A percentile compares a stretch with the other conserved stretches of the same genome.
phyloP scores from a whole-genome alignment of 371 early-diverging fungal genomes.

The Parasitella parasitica region DNA sequence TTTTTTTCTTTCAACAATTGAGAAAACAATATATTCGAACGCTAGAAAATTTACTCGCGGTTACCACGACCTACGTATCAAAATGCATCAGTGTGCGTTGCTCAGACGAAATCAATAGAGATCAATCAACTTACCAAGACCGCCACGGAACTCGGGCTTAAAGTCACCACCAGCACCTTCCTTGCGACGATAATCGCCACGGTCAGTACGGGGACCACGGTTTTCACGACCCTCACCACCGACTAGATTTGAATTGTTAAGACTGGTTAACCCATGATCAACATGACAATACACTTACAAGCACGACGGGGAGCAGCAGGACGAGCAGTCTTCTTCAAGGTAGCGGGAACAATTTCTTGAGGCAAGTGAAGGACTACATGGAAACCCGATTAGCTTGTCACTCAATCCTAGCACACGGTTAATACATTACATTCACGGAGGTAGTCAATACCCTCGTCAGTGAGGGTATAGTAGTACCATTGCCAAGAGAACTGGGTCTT shows the following conservation, averaged over 20 bases:
- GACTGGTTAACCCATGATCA: too few species aligned
- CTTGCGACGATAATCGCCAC: slow-evolving; percentile 92
- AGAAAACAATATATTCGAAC: background rate
- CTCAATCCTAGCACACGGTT: background rate
- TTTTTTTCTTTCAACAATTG: too few species aligned
- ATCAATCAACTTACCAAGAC: slow-evolving; percentile 58
- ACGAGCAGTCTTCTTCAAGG: slow-evolving; percentile 92
- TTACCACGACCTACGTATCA: slow-evolving; percentile 41
- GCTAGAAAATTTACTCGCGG: slow-evolving; percentile 39
- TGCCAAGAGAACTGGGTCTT: slow-evolving; percentile 99
- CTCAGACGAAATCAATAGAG: background rate
- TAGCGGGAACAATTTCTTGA: slow-evolving; percentile 94
- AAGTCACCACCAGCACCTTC: slow-evolving; percentile 92
- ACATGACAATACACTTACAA: too few species aligned
- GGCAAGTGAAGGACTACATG: slow-evolving; percentile 88
- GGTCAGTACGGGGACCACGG: slow-evolving; percentile 70
- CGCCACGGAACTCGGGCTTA: slow-evolving; percentile 94
- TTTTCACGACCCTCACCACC: slow-evolving; percentile 52
- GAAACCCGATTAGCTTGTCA: background rate
- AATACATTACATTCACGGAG: slow-evolving; percentile 92
- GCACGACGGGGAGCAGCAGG: slow-evolving; percentile 69
- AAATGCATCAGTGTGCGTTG: background rate
- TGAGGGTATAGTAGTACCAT: slow-evolving; percentile 99
- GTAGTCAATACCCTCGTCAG: slow-evolving; percentile 97
- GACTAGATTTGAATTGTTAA: slow-evolving; percentile 21